phyloP scores from a whole-genome alignment of 768 basidiomycete species.

The Dioszegia hungarica region DNA sequence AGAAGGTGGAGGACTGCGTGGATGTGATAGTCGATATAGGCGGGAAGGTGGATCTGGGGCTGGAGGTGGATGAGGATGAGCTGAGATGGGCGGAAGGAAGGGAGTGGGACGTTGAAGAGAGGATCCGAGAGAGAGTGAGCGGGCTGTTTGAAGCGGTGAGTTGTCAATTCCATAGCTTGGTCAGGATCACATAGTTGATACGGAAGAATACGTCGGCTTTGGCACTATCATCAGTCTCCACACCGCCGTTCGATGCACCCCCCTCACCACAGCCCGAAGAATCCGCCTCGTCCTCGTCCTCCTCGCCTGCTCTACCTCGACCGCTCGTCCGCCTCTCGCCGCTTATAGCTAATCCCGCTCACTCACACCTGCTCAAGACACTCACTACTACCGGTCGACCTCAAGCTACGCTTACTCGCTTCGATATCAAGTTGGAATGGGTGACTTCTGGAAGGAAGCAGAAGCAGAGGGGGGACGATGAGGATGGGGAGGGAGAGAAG shows the following conservation, averaged over 20 bases:
- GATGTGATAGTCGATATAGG: slow-evolving; percentile 29
- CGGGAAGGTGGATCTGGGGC: slow-evolving; percentile 10
- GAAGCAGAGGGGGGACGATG: not conserved
- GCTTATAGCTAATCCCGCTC: slow-evolving; percentile 8
- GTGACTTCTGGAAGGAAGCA: not conserved
- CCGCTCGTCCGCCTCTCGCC: slow-evolving; percentile 5
- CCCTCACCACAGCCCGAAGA: not conserved
- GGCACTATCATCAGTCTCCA: not conserved
- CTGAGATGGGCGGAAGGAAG: not conserved
- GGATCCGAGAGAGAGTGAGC: not conserved
- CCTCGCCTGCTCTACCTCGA: not conserved
- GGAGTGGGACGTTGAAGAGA: not conserved
- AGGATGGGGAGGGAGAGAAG: too few species aligned
- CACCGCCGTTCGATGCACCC: not conserved
- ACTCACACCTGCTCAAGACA: slow-evolving; percentile 3
- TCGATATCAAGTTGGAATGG: slow-evolving; percentile 15
- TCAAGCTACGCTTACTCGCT: slow-evolving; percentile 10
- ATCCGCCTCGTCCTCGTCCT: slow-evolving; percentile 1
- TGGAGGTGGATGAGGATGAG: slow-evolving; percentile 7
- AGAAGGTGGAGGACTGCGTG: slow-evolving; percentile 25
- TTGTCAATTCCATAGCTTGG: not conserved
- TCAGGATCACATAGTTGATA: not conserved
- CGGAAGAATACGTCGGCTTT: not conserved
- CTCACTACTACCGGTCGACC: slow-evolving; percentile 11
- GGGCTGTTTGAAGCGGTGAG: slow-evolving; percentile 5